phyloP scores from a whole-genome alignment of 345 rosid genomes.

The Lepidium aucheri region DNA sequence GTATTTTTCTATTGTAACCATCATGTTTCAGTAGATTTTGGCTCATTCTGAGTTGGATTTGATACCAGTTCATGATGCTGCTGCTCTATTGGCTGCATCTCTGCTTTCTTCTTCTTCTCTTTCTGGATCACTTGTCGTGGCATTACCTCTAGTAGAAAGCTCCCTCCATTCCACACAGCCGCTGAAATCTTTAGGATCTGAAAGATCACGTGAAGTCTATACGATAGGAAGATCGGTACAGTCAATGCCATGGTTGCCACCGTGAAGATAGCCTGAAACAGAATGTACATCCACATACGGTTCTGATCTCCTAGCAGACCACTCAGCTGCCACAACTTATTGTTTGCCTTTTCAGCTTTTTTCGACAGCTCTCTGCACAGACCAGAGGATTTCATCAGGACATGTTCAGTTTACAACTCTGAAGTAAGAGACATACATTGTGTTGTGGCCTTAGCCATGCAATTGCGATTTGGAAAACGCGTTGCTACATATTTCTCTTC shows the following conservation, averaged over 20 bases:
- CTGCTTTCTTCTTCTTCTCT: constrained; percentile 63
- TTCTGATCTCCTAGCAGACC: constrained; percentile 86
- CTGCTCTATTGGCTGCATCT: constrained; percentile 25
- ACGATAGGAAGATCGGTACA: constrained; percentile 82
- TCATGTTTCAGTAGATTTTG: constrained; percentile 14
- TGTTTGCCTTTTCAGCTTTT: constrained; percentile 85
- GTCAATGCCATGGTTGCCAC: constrained; percentile 94
- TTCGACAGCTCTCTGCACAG: constrained; percentile 66
- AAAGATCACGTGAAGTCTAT: constrained; percentile 55
- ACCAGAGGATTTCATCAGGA: background rate
- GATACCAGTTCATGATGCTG: constrained; percentile 11
- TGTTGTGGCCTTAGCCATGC: background rate
- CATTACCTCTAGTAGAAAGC: constrained; percentile 83
- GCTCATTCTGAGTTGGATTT: background rate
- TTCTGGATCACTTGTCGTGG: constrained; percentile 82
- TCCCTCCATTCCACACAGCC: constrained; percentile 87
- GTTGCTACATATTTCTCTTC: background rate
- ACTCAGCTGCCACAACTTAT: constrained; percentile 73
- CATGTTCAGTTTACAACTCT: background rate
- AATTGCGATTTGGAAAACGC: background rate
- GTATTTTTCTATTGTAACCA: background rate
- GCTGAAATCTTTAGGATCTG: constrained; percentile 88
- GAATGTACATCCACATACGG: constrained; percentile 68
- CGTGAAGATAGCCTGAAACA: constrained; percentile 69
- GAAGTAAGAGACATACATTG: background rate